A percentile compares a stretch with the other conserved stretches of the same genome.
These are phyloP conservation scores for Yamadazyma epiphylla DNA, from an alignment of 1,139 yeast species.

Conservation along the genomic window DNA sequence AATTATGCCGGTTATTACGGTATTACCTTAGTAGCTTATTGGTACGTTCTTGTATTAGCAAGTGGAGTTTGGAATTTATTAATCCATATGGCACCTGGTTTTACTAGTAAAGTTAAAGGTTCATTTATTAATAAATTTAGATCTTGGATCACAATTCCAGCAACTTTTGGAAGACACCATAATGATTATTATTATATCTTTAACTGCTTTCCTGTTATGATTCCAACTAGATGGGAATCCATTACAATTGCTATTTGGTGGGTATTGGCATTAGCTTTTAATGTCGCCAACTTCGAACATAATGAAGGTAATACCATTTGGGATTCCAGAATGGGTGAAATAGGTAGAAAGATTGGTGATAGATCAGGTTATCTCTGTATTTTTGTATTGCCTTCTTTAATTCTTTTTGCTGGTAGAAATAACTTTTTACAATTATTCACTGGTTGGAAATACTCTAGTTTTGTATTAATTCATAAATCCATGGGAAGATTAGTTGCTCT, in stretches of 20 bases:
- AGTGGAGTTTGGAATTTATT: slow-evolving; percentile 40
- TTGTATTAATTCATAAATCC: slow-evolving; percentile 66
- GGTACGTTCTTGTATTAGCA: slow-evolving; percentile 38
- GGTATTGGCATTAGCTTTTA: slow-evolving; percentile 45
- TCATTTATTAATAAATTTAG: slow-evolving; percentile 34
- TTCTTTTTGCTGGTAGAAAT: slow-evolving; percentile 64
- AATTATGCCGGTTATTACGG: slow-evolving; percentile 47
- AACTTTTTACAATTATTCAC: slow-evolving; percentile 61
- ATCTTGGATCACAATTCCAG: slow-evolving; percentile 44
- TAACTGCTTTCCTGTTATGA: slow-evolving; percentile 26
- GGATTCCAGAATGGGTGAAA: slow-evolving; percentile 29
- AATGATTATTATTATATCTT: slow-evolving; percentile 30
- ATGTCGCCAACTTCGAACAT: slow-evolving; percentile 37
- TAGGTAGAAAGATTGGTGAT: slow-evolving; percentile 56
- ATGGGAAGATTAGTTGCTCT: slow-evolving; percentile 47
- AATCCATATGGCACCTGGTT: slow-evolving; percentile 31
- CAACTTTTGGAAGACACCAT: slow-evolving; percentile 41
- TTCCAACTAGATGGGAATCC: slow-evolving; percentile 67
- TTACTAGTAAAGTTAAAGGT: slow-evolving; percentile 29
- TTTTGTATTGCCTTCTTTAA: slow-evolving; percentile 47
- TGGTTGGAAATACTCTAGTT: slow-evolving; percentile 63
- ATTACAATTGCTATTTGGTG: slow-evolving; percentile 47
- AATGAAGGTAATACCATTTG: slow-evolving; percentile 33
- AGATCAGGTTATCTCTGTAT: slow-evolving; percentile 53
- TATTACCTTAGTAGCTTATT: slow-evolving; percentile 45